Evolutionary conservation across 2,329 filamentous ascomycete genomes (phyloP).

Genomic region (Cercospora canescens): DNA sequence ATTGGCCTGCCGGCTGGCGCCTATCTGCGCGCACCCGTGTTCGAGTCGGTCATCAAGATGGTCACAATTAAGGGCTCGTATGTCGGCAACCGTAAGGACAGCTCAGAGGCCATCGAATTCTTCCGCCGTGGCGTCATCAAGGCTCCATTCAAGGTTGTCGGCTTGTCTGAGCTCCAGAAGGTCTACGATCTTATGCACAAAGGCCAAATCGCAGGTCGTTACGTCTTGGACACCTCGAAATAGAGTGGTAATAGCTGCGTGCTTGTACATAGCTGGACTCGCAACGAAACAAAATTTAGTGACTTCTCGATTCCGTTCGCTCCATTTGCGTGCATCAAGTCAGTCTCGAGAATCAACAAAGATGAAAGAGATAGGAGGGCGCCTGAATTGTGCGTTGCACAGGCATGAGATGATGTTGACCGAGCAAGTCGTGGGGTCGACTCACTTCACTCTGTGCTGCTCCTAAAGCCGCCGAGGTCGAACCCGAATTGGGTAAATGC

Average conservation of each 20-base stretch:
- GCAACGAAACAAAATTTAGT: neutral
- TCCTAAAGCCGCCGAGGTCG: too few relatives aligned
- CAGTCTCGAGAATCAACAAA: too few relatives aligned
- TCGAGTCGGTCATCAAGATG: slow-evolving; percentile 71
- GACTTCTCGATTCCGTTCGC: neutral
- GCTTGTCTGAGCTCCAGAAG: slow-evolving; percentile 73
- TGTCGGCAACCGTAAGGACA: slow-evolving; percentile 88
- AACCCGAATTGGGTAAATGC: neutral
- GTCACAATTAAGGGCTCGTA: slow-evolving; percentile 88
- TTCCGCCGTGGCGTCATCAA: slow-evolving; percentile 81
- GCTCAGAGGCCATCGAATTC: slow-evolving; percentile 87
- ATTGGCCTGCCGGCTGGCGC: slow-evolving; percentile 85
- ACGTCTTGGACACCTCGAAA: slow-evolving; percentile 73
- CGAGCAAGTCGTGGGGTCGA: too few relatives aligned
- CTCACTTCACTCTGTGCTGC: too few relatives aligned
- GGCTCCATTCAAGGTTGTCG: slow-evolving; percentile 81
- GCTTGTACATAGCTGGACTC: slow-evolving; percentile 16
- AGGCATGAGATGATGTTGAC: too few relatives aligned
- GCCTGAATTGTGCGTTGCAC: too few relatives aligned
- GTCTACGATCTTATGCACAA: slow-evolving; percentile 73
- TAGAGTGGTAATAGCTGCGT: slow-evolving; percentile 37
- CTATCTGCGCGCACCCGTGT: slow-evolving; percentile 79
- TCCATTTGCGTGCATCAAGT: neutral
- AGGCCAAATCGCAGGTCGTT: slow-evolving; percentile 73
- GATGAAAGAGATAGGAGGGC: too few relatives aligned